Evolutionary conservation across 2,329 filamentous ascomycete species (phyloP).

Genomic region (Fusarium sp.): DNA sequence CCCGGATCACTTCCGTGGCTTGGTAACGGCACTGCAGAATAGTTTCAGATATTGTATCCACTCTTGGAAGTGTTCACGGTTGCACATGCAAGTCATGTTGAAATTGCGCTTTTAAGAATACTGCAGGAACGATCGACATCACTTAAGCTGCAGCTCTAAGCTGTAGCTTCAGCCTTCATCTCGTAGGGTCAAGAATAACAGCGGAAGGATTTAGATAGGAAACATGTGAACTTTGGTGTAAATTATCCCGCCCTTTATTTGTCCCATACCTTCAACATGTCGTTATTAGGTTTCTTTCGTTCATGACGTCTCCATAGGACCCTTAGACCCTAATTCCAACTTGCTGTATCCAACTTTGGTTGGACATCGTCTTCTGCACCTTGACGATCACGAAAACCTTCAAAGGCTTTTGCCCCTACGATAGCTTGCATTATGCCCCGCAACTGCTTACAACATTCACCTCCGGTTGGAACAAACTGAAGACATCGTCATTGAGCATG

Average conservation of each 20-base stretch:
- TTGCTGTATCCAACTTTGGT: neutral
- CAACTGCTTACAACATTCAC: neutral
- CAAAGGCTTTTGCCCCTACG: accelerated
- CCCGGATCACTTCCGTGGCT: neutral
- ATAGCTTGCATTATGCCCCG: neutral
- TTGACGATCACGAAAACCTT: neutral
- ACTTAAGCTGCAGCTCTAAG: neutral
- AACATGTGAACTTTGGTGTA: accelerated
- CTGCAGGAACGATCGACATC: neutral
- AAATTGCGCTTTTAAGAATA: neutral
- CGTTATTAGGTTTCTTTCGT: neutral
- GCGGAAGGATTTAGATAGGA: neutral
- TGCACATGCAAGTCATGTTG: neutral
- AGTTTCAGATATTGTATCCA: neutral
- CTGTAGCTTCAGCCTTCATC: neutral
- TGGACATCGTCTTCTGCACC: neutral
- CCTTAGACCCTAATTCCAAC: neutral
- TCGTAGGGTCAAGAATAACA: accelerated
- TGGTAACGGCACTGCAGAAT: neutral
- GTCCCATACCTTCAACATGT: accelerated
- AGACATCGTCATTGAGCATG: neutral
- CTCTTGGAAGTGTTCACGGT: neutral
- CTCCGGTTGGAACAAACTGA: neutral
- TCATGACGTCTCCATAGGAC: neutral
- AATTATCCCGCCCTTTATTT: neutral